Evolutionary conservation across 345 rosid species (phyloP), one percentile per base, ranked within the genome.

Genomic region (Aquilaria yunnanensis): DNA sequence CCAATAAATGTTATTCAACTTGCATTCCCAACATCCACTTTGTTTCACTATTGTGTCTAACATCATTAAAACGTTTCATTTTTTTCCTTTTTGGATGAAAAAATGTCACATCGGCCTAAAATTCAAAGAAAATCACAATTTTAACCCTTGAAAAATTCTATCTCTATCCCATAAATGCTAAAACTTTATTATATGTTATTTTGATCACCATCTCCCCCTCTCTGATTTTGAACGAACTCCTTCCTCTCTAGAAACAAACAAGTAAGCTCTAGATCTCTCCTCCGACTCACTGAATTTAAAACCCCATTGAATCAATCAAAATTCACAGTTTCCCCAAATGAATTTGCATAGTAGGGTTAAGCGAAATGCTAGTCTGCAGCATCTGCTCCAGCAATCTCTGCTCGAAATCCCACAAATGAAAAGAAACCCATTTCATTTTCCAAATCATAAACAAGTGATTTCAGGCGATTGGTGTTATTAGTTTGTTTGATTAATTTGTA

Each of bases 221-320:
- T 14, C 67, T 59, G 53, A 59, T 74, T 56, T 14, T 64, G n/a
- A 94, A 87, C 97, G 96, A 96, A 59, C 96, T 94, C 80, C 87
- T 88, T 78, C 97, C 91, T 74, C 96, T 93, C 46, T 96, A 85
- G 54, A 94, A 87, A 66, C 99, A 94, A 69, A 82, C 95, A n/a
- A 97, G 99, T 86, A 86, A 63, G 9, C 49, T 60, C 60, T 68
- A 32, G 55, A 57, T 62, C 67, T 62, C 51, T 61, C 31, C 43
- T 12, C 23, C 23, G 23, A 23, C 16, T 46, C 33, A 14, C 10
- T 23, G 57, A 54, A 54, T 14, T 9, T 5, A 9, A 23, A 23
- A 23, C 23, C 23, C 23, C 9, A 12, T 23, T 11, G 12, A 54
- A 8, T 14, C 10, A 6, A 14, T 54, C 32, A 12, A 23, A 52